Conservation (phyloP, 495 filamentous ascomycete genomes). For the Emericellopsis terricola region DNA sequence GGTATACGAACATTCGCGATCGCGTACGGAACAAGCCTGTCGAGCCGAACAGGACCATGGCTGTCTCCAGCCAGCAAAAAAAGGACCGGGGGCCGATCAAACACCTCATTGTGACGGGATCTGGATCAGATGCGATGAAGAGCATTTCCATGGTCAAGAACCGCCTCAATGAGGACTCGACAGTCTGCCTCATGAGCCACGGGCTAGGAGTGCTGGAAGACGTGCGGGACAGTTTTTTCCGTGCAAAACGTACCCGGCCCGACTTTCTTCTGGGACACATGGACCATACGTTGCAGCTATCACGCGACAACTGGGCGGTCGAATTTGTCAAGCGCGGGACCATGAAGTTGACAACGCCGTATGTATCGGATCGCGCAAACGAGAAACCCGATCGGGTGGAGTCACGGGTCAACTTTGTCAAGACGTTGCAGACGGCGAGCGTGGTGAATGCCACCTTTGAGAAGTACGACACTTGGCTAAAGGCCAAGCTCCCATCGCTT, state of each 20-base stretch:
- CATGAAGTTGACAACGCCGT: conserved; percentile 7
- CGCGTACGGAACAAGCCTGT: no score
- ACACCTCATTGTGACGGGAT: conserved; percentile 57
- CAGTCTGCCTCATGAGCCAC: conserved; percentile 65
- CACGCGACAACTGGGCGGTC: conserved; percentile 35
- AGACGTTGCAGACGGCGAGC: conserved; percentile 3
- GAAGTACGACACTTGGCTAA: conserved; percentile 10
- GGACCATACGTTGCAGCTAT: conserved; percentile 36
- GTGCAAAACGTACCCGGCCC: conserved; percentile 42
- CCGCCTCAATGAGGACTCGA: conserved; percentile 52
- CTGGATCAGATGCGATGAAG: conserved; percentile 33
- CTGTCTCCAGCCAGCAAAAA: no score
- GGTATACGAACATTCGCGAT: conserved; percentile 11
- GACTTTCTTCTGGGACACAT: conserved; percentile 59
- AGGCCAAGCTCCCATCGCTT: conserved; percentile 49
- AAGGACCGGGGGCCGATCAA: conserved; percentile 31
- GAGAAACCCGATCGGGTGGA: background rate
- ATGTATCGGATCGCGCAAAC: background rate
- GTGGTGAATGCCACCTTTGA: conserved; percentile 12
- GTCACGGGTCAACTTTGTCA: background rate
- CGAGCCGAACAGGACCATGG: conserved; percentile 11
- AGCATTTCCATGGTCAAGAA: conserved; percentile 40
- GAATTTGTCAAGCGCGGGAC: conserved; percentile 33
- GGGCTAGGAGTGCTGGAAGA: conserved; percentile 69
- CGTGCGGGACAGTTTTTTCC: conserved; percentile 49